A percentile compares a stretch with the other conserved stretches of the same genome.
Conservation (phyloP, 2,329 filamentous ascomycete species). For the Aspergillus cejpii region DNA sequence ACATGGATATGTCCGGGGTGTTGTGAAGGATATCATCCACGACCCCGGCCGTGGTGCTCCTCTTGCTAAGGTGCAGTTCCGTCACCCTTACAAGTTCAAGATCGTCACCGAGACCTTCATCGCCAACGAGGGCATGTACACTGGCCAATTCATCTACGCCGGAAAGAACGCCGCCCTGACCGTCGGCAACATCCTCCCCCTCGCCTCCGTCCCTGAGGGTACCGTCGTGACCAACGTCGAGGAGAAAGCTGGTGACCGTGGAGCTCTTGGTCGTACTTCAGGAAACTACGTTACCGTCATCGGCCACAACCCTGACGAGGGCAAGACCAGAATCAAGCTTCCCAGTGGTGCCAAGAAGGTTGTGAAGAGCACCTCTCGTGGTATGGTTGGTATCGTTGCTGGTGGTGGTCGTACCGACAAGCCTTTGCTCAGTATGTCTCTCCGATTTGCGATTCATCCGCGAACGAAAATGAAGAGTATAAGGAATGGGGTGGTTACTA, state of each 20-base stretch:
- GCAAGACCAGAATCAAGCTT: conserved; percentile 99
- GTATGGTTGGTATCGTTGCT: conserved; percentile 99
- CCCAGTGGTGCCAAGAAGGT: conserved; percentile 99
- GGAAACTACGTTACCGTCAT: conserved; percentile 99
- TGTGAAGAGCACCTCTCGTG: conserved; percentile 80
- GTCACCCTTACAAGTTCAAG: conserved; percentile 98
- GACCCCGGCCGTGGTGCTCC: conserved; percentile 97
- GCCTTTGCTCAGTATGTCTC: conserved; percentile 74
- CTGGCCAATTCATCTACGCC: conserved; percentile 99
- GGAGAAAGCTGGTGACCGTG: conserved; percentile 97
- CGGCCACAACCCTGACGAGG: conserved; percentile 96
- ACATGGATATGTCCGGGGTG: conserved; percentile 94
- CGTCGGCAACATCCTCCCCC: conserved; percentile 94
- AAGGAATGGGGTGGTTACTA: conserved; percentile 29
- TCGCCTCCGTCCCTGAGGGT: conserved; percentile 94
- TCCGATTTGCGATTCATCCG: background rate
- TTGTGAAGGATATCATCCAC: conserved; percentile 99
- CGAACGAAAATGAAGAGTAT: background rate
- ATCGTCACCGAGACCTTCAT: conserved; percentile 98
- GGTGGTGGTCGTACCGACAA: conserved; percentile 99
- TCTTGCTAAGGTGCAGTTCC: conserved; percentile 93
- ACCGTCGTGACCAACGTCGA: conserved; percentile 99
- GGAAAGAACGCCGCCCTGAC: conserved; percentile 97
- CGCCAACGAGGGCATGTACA: conserved; percentile 99
- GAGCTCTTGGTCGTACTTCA: conserved; percentile 89